Evolutionary conservation across 768 basidiomycete genomes (phyloP).

Genomic region (Boletus barrowsii): DNA sequence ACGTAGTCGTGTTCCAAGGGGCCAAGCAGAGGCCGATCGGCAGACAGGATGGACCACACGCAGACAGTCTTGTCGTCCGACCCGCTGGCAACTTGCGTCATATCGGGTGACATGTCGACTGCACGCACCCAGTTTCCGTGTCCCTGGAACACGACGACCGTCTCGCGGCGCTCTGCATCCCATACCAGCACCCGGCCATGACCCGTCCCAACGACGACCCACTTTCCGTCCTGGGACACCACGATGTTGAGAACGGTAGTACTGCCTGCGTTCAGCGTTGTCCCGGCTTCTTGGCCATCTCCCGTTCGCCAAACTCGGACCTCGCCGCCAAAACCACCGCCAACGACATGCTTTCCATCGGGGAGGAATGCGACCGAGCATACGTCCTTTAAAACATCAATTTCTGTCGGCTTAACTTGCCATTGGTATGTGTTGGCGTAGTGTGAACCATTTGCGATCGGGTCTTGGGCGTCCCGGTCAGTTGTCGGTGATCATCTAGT

Average conservation of each 20-base stretch:
- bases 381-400: slow-evolving; percentile 4
- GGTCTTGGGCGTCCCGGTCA: background rate
- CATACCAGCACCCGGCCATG: slow-evolving; percentile 9
- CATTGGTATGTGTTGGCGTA: background rate
- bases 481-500: too few species aligned
- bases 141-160: slow-evolving; percentile 5
- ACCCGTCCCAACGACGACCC: slow-evolving; percentile 6
- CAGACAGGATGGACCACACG: slow-evolving; percentile 8
- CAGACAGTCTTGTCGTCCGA: slow-evolving; percentile 12
- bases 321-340: slow-evolving; percentile 9
- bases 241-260: slow-evolving; percentile 3
- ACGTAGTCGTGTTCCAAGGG: slow-evolving; percentile 8
- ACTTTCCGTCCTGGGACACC: slow-evolving; percentile 5
- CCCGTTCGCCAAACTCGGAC: slow-evolving; percentile 1
- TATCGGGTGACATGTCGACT: slow-evolving; percentile 16
- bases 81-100: slow-evolving; percentile 4
- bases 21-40: slow-evolving; percentile 1
- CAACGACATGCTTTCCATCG: slow-evolving; percentile 4
- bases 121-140: slow-evolving; percentile 12
- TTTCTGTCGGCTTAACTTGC: background rate
- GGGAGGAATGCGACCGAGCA: slow-evolving; percentile 9
- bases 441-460: background rate
- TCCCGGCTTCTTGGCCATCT: slow-evolving; percentile 3
- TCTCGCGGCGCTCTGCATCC: slow-evolving; percentile 4
- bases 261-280: slow-evolving; percentile 4